These are phyloP conservation scores for Vitis rotundifolia DNA, from an alignment of 164 flowering plant genomes.

Conservation along the genomic window DNA sequence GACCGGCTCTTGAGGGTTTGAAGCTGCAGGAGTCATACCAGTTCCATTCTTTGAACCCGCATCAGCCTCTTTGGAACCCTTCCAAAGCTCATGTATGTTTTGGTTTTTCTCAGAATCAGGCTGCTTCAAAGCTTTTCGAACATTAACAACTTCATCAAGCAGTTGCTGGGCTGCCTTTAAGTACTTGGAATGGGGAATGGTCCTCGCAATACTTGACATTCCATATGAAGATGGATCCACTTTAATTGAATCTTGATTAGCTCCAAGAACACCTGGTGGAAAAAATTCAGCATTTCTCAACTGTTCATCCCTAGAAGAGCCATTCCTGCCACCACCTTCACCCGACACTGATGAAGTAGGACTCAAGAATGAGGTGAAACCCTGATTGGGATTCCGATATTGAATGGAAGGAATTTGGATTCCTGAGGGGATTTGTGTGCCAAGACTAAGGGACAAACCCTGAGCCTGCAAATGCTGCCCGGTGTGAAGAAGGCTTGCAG, in stretches of 20 bases:
- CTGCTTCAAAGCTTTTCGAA: conserved; percentile 46
- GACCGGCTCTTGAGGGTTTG: conserved; percentile 32
- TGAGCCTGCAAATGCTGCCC: conserved; percentile 48
- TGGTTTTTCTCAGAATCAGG: conserved; percentile 32
- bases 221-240: conserved; percentile 35
- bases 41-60: conserved; percentile 25
- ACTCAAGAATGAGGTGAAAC: conserved; percentile 42
- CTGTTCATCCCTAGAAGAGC: conserved; percentile 34
- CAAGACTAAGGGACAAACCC: conserved; percentile 68
- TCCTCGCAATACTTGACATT: conserved; percentile 33
- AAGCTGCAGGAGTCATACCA: conserved; percentile 10
- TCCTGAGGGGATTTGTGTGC: conserved; percentile 58
- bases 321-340: conserved; percentile 29
- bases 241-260: conserved; percentile 27
- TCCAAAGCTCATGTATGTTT: conserved; percentile 13
- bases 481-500: conserved; percentile 29
- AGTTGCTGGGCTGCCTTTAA: conserved; percentile 58
- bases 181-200: conserved; percentile 56
- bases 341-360: conserved; percentile 26
- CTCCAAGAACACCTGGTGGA: conserved; percentile 24
- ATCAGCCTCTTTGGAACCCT: conserved; percentile 28
- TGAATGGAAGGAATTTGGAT: conserved; percentile 38
- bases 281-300: conserved; percentile 29
- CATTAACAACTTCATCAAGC: conserved; percentile 71
- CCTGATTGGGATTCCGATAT: conserved; percentile 26